Conservation (phyloP, 1,139 yeast genomes). For the Ogataea hybrid region DNA sequence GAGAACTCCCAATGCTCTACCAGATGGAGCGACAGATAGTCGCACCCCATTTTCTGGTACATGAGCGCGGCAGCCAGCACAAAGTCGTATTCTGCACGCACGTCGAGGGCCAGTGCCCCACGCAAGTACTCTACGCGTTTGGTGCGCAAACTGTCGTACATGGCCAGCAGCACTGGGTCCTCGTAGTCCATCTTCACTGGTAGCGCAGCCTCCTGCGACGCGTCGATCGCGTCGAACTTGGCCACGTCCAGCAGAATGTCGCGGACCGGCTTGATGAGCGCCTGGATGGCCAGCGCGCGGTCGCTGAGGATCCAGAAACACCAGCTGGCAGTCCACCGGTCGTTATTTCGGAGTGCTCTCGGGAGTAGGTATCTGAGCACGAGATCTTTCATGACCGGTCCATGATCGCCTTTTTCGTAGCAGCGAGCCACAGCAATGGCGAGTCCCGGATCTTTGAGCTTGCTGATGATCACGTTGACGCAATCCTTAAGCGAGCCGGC, state of each 20-base stretch:
- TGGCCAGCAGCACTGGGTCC: slow-evolving; percentile 75
- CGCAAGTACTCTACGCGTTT: slow-evolving; percentile 45
- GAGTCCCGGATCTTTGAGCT: slow-evolving; percentile 63
- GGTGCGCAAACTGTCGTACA: slow-evolving; percentile 61
- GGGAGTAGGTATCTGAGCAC: slow-evolving; percentile 57
- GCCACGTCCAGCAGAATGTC: slow-evolving; percentile 37
- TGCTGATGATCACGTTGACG: slow-evolving; percentile 66
- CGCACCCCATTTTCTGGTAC: slow-evolving; percentile 90
- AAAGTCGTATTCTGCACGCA: slow-evolving; percentile 55
- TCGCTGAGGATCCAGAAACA: slow-evolving; percentile 66
- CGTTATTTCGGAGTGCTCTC: slow-evolving; percentile 57
- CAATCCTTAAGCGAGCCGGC: slow-evolving; percentile 78
- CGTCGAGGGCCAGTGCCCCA: slow-evolving; percentile 48
- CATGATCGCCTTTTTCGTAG: slow-evolving; percentile 54
- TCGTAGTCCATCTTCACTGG: slow-evolving; percentile 40
- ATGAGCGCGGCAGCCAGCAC: slow-evolving; percentile 63
- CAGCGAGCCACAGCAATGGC: slow-evolving; percentile 82
- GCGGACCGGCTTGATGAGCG: slow-evolving; percentile 57
- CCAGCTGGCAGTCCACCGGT: slow-evolving; percentile 84
- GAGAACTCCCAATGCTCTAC: slow-evolving; percentile 66
- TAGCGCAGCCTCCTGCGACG: slow-evolving; percentile 27
- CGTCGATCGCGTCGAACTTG: slow-evolving; percentile 31
- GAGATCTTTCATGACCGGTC: slow-evolving; percentile 48
- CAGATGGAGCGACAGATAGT: slow-evolving; percentile 63
- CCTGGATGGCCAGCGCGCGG: slow-evolving; percentile 57